A percentile compares a stretch with the other conserved stretches of the same genome.
Conservation (phyloP, 1,284 basidiomycete genomes). For the Phellinidium pouzarii region DNA sequence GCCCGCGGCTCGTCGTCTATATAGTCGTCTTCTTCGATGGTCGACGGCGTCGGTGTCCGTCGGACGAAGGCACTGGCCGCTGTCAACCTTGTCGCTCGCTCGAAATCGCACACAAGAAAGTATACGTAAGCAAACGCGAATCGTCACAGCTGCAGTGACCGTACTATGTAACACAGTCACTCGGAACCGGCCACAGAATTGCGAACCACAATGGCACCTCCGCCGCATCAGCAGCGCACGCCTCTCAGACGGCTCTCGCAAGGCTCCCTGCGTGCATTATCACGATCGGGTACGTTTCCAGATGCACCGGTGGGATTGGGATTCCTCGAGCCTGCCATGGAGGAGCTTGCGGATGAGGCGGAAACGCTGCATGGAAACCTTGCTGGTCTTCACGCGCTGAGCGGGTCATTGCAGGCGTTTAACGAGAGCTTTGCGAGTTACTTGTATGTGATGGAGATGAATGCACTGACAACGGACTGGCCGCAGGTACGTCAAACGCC, state of each 20-base stretch:
- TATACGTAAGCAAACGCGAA: constrained; percentile 3
- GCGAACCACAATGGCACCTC: constrained; percentile 19
- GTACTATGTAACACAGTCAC: no score
- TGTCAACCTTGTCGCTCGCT: not conserved
- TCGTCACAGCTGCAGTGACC: constrained; percentile 1
- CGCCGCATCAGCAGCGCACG: constrained; percentile 49
- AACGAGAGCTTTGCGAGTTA: constrained; percentile 92
- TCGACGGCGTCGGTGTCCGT: not conserved
- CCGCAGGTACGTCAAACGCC: constrained; percentile 53
- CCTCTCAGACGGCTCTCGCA: constrained; percentile 88
- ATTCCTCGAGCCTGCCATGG: constrained; percentile 79
- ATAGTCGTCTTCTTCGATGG: not conserved
- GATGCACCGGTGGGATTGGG: constrained; percentile 79
- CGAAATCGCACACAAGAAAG: not conserved
- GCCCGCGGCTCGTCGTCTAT: constrained; percentile 3
- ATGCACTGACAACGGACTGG: constrained; percentile 90
- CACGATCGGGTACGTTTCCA: constrained; percentile 61
- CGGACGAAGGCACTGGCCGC: not conserved
- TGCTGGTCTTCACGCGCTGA: constrained; percentile 63
- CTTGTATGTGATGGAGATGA: constrained; percentile 91
- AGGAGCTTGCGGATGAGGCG: constrained; percentile 84
- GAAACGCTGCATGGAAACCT: constrained; percentile 74
- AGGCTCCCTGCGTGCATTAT: constrained; percentile 81
- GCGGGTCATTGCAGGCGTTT: constrained; percentile 75
- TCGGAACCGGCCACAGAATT: not conserved